Evolutionary conservation across 306 rosid species (phyloP), one percentile per base, ranked within the genome.

Genomic region (Quercus dentata): DNA sequence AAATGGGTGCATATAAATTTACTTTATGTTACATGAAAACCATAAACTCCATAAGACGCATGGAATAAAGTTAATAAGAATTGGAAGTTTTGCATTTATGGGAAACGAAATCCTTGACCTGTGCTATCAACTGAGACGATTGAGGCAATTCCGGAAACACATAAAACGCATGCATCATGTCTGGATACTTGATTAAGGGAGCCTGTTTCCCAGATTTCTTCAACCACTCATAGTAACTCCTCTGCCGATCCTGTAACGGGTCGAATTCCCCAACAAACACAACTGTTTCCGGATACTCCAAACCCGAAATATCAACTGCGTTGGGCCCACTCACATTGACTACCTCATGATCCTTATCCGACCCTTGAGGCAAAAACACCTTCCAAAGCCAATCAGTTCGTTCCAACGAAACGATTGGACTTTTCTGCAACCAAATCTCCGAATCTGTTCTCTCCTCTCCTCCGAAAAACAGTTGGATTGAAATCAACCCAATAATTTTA

Each of bases 221-320:
- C 55, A 94, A 18, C 97, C 98, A 92, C 54, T 86, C 73, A 14
- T 13, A 86, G 31, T 92, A 94, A 67, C 81, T 87, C 61, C 65
- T 88, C 82, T 94, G 94, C 90, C 97, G 79, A 75, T 94, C 98
- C 69, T 80, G 90, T 27, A 92, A 76, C 68, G 95, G 97, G 82
- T 94, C 98, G 58, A 85, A 85, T 10, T 95, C 98, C 1, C 79
- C 90, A 2, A 88, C 87, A 8, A 92, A 55, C 74, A 94, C 90
- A 15, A 91, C 12, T 3, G 92, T 87, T 33, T 52, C 81, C 79
- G 98, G 98, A 54, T 67, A 94, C 31, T 87, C 85, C 79, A 88
- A 0, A 38, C 86, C 87, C 81, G 95, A 46, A 0, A 92, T 33
- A 28, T 88, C 91, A 30, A 81, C 79, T 2, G 87, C 89, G 5